These are phyloP conservation scores for Backusella psychrophila DNA, from an alignment of 192 early-diverging fungal species.

Conservation along the genomic window DNA sequence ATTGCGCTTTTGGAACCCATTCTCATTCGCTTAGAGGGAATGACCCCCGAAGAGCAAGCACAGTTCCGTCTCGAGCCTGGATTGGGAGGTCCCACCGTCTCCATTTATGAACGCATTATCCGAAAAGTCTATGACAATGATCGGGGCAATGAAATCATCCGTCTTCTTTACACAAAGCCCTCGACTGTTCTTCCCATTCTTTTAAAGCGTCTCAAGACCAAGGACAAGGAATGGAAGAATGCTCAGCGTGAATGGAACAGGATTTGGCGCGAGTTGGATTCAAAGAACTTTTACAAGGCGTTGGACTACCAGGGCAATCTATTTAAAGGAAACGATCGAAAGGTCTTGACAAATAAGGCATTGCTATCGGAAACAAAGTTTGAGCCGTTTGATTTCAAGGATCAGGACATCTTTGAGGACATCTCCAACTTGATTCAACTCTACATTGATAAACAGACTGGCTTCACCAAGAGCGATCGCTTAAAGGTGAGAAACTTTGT, in stretches of 20 bases:
- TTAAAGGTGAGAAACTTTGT: constrained; percentile 75
- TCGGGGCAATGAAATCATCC: constrained; percentile 84
- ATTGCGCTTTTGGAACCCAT: constrained; percentile 92
- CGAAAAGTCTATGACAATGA: constrained; percentile 92
- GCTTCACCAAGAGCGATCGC: constrained; percentile 54
- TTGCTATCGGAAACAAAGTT: constrained; percentile 73
- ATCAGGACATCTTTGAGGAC: constrained; percentile 71
- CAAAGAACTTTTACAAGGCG: constrained; percentile 89
- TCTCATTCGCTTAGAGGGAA: constrained; percentile 67
- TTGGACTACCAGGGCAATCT: constrained; percentile 91
- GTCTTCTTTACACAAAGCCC: constrained; percentile 88
- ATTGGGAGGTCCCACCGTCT: constrained; percentile 78
- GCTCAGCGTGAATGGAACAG: constrained; percentile 92
- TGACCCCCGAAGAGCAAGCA: constrained; percentile 76
- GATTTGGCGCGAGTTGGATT: constrained; percentile 92
- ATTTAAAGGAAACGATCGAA: constrained; percentile 85
- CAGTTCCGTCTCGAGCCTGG: constrained; percentile 72
- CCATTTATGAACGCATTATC: constrained; percentile 86
- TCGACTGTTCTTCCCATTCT: constrained; percentile 89
- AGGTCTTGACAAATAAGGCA: constrained; percentile 70
- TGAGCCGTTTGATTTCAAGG: constrained; percentile 79
- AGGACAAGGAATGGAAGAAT: constrained; percentile 97
- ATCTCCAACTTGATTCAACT: constrained; percentile 68
- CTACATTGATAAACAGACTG: constrained; percentile 59
- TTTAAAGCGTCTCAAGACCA: constrained; percentile 92